phyloP scores from a whole-genome alignment of 495 filamentous ascomycete species.

The Lasiosphaeriaceae sp. region DNA sequence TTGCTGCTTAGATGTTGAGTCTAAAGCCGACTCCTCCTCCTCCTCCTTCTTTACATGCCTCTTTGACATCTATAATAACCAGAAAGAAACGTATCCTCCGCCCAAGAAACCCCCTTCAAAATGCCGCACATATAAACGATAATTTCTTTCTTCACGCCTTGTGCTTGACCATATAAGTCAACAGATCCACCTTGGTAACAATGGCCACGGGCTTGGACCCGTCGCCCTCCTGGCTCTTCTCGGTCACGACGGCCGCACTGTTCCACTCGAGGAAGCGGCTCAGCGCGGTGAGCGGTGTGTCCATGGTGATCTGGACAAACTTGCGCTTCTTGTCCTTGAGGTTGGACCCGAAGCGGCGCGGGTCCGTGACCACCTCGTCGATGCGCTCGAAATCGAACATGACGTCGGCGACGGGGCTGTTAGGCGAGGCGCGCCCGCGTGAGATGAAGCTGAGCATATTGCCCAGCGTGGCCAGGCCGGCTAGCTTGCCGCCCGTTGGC shows the following conservation, averaged over 20 bases:
- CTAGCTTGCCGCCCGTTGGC: slow-evolving; percentile 63
- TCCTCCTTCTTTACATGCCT: too few species aligned
- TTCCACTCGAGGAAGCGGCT: slow-evolving; percentile 98
- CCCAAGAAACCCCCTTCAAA: not conserved
- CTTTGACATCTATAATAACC: not conserved
- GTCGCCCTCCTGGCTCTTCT: slow-evolving; percentile 48
- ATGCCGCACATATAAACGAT: slow-evolving; percentile 1
- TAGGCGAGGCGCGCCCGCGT: slow-evolving; percentile 66
- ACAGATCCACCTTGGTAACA: slow-evolving; percentile 92
- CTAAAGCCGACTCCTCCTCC: too few species aligned
- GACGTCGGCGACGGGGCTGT: slow-evolving; percentile 73
- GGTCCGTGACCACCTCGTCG: slow-evolving; percentile 82
- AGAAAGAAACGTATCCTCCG: slow-evolving; percentile 3
- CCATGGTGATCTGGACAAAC: slow-evolving; percentile 90
- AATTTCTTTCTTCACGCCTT: slow-evolving; percentile 22
- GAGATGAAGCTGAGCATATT: slow-evolving; percentile 91
- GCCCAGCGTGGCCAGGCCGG: slow-evolving; percentile 88
- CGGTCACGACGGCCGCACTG: slow-evolving; percentile 88
- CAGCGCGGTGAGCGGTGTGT: slow-evolving; percentile 77
- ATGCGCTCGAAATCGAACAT: slow-evolving; percentile 94
- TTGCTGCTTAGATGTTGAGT: slow-evolving; percentile 20
- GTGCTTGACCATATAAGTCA: slow-evolving; percentile 88
- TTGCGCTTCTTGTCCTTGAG: slow-evolving; percentile 51
- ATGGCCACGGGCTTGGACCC: slow-evolving; percentile 72
- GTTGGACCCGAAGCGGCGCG: slow-evolving; percentile 55